Base-by-base conservation (phyloP, 352 stramenopile species). In the Aphanomyces stellatus region DNA sequence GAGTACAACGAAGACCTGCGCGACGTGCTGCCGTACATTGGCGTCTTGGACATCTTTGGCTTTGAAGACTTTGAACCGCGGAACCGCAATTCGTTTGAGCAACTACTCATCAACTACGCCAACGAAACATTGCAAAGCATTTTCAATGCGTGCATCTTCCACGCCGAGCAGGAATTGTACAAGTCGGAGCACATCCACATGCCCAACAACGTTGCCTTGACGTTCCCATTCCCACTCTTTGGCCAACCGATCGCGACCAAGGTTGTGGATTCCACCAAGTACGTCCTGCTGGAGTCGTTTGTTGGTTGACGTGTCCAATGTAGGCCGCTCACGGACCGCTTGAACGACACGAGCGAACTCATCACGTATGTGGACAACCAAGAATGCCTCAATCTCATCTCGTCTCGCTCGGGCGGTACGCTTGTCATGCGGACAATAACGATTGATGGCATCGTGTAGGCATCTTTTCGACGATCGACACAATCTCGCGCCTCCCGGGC, bases 1-100 rank as follows among this genome's bases (percentile, higher is more conserved):
- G 83, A 93, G 67, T 89, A 92, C 71, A 79, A 91, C 76, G 76
- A 92, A 71, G 79, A 84, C 55, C 83, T 85, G 31, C 87, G 78
- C 53, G 83, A 91, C 56, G 84, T 91, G 43, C 75, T 91, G 31
- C 83, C 88, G 34, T 89, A 96, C 80, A 97, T 91, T 69, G 77
- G 79, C 69, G 72, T 92, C n/a, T 69, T 91, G 27, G 87, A 95
- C 57, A 91, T 95, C 51, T 95, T 90, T 75, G 84, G 87, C 11
- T 95, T 95, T 76, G 87, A 95, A 69, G 71, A 67, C 15, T 92
- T 93, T 66, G 62, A 82, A 61, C 71, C 73, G 31, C 62, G 72
- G 25, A 74, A 70, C 19, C 65, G 62, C 35, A 72, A 72, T 33
- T 72, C 67, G 31, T 72, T 72, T 34, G 67, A 72, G 62, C 67